Conservation (phyloP, 2,329 filamentous ascomycete species). For the Rhynchosporium agropyri region DNA sequence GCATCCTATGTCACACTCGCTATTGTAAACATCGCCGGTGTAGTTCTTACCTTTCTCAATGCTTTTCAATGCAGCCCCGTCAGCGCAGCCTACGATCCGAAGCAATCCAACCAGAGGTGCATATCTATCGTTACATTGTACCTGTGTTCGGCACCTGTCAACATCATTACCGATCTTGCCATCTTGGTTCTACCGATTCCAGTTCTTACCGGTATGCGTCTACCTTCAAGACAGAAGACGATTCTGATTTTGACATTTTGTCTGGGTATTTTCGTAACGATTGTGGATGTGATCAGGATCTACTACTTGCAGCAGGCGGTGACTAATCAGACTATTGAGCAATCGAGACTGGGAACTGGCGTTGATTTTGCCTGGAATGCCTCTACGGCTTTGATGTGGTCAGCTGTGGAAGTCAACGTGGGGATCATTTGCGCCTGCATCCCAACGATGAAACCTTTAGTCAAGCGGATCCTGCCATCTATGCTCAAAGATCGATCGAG, state of each 20-base stretch:
- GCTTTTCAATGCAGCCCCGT: constrained; percentile 84
- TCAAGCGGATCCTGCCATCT: constrained; percentile 51
- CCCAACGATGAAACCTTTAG: constrained; percentile 86
- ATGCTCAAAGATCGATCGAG: constrained; percentile 36
- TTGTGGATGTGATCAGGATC: constrained; percentile 87
- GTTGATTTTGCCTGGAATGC: constrained; percentile 71
- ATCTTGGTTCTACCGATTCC: constrained; percentile 88
- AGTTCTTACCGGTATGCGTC: constrained; percentile 80
- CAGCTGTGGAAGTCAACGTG: constrained; percentile 85
- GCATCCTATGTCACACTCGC: constrained; percentile 79
- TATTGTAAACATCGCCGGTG: constrained; percentile 77
- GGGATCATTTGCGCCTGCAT: constrained; percentile 90
- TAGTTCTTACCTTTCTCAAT: constrained; percentile 82
- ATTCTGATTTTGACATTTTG: constrained; percentile 86
- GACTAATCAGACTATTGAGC: constrained; percentile 20
- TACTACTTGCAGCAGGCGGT: constrained; percentile 73
- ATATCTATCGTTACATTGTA: constrained; percentile 62
- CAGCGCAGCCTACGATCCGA: constrained; percentile 63
- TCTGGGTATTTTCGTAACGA: constrained; percentile 82
- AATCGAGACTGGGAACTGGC: constrained; percentile 49
- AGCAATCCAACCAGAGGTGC: constrained; percentile 46
- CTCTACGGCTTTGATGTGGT: constrained; percentile 90
- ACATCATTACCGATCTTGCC: constrained; percentile 87
- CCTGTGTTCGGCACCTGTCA: constrained; percentile 79
- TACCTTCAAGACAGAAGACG: constrained; percentile 83